Evolutionary conservation across 2,329 filamentous ascomycete genomes (phyloP), one percentile per base, ranked within the genome.

Genomic region (Verticillium isaacii): DNA sequence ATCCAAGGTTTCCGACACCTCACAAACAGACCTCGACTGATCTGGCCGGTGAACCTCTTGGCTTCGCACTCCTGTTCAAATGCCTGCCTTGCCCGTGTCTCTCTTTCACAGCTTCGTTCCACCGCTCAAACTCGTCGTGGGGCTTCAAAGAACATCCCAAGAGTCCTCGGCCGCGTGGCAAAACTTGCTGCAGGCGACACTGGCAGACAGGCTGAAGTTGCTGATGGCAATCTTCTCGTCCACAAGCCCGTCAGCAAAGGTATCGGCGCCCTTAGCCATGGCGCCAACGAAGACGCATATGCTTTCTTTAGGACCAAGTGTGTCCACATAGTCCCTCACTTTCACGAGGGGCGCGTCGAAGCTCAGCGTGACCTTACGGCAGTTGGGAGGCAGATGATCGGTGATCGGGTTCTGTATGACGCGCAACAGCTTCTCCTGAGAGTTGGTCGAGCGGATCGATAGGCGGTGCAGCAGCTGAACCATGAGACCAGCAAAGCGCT

Each of bases 101-200:
- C 65, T 66, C 9, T 63, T 63, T 58, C 65, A 64, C 64, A 17
- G 32, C 8, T 56, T 32, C 56, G 45, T 56, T 32, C 56, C 52
- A 62, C 60, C 32, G 56, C 50, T 64, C 41, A 62, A 64, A 66
- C 61, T 25, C n/a, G 9, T 3, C 19, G 12, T 23, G 45, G 9
- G 23, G 19, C 45, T 56, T 83, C 88, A 99, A 71, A 97, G 85
- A 69, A 99, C 91, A 73, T 92, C 88, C 95, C 95, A 99, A 39
- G 90, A 89, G 75, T 99, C 95, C 78, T 99, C 95, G 54, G 93
- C 94, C 50, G 94, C 95, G 77, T 99, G 95, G 78, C 95, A 98
- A 82, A 99, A 98, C 78, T 98, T 99, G 86, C 94, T 97, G 84
- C 95, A 99, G 54, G 95, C 94, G 65, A 99, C 95, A 80, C 94